Evolutionary conservation across 129 eudicot genomes (phyloP), one percentile per base, ranked within the genome.

Genomic region (Silybum marianum): DNA sequence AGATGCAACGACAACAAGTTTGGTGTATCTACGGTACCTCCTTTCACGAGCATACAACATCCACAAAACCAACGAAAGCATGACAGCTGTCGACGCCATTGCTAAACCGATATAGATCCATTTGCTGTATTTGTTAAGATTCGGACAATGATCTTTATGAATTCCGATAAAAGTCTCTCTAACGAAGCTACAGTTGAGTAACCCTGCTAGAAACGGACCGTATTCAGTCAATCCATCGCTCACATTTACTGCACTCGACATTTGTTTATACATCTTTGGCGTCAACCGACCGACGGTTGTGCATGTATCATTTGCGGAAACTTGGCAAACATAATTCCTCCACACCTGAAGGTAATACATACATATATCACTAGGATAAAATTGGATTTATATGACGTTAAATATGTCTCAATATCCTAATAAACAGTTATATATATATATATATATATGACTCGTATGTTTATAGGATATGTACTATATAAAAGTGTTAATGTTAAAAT

Each of bases 31-130:
- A 13, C 97, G 81, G 74, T 91, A 93, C 24, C 86, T 90, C 81
- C 93, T 88, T 80, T 87, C 93, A 25, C 93, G 80, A 7, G 92
- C 97, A 79, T 88, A 91, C 23, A 94, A 24, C 74, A 91, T 84
- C 98, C 98, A 91, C 75, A 90, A 77, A 9, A 94, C 88, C 83
- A 94, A 42, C 9, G 98, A 94, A n/a, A 94, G 77, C 92, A 86
- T 87, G 23, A 94, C 98, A 1, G 95, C 91, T 69, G 75, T 84
- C 3, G 95, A 88, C 16, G 79, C 92, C 88, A 91, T 67, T n/a
- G 84, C 86, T 81, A 91, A 72, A 6, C 98, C 97, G 6, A 91
- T 81, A 78, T 90, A 90, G 28, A 91, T 84, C 98, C 90, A 90
- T 46, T 28, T 36, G 68, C 91, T 91, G 81, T 84, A 91, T n/a